A percentile compares a stretch with the other conserved stretches of the same genome.
Conservation (phyloP, 2,329 filamentous ascomycete species). For the Aspergillus chevalieri region DNA sequence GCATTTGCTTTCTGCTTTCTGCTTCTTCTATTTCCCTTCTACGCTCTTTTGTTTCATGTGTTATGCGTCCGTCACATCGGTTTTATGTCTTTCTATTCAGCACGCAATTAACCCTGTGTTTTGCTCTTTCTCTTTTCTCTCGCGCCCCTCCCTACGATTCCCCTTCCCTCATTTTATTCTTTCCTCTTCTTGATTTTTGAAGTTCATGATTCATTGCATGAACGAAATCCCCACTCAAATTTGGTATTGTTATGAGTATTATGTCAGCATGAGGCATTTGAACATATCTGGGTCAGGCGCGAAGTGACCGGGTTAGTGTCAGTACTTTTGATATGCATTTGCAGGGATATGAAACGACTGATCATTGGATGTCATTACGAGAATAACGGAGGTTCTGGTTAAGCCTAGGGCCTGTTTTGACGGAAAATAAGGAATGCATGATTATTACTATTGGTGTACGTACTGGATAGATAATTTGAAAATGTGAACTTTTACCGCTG, state of each 20-base stretch:
- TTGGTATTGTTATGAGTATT: slow-evolving; percentile 11
- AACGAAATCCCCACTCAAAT: slow-evolving; percentile 15
- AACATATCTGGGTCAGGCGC: neutral
- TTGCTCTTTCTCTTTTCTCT: neutral
- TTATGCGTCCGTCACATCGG: no score
- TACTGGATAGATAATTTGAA: neutral
- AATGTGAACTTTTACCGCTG: neutral
- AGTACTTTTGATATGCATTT: neutral
- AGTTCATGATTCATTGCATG: slow-evolving; percentile 3
- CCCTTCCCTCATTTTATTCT: slow-evolving; percentile 3
- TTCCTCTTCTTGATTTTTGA: neutral
- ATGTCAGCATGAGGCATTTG: slow-evolving; percentile 11
- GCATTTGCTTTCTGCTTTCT: neutral
- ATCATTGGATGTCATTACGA: neutral
- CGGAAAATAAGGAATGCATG: neutral
- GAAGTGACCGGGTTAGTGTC: neutral
- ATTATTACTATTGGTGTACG: neutral
- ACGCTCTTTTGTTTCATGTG: neutral
- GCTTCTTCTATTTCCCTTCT: neutral
- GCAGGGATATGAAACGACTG: neutral
- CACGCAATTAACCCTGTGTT: neutral
- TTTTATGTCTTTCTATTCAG: neutral
- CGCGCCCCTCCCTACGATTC: slow-evolving; percentile 3
- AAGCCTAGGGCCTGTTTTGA: neutral
- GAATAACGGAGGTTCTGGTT: neutral